Conservation (phyloP, 305 asterid genomes). For the Fraxinus velutina region DNA sequence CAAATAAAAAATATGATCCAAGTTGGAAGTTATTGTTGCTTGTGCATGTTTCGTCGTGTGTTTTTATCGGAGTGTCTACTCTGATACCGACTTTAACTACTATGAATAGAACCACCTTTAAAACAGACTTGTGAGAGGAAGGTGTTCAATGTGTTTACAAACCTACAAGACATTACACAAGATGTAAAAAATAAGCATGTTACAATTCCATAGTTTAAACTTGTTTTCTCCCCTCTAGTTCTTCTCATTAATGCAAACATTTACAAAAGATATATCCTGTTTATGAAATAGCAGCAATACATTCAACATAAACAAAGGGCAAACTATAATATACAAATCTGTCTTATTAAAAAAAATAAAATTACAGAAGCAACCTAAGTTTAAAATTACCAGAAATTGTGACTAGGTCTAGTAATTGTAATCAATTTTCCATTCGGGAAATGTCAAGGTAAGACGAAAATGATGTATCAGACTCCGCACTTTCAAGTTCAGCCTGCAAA, state of each 20-base stretch:
- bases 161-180: background rate
- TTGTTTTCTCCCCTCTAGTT: background rate
- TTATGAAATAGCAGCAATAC: background rate
- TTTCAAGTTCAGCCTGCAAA: constrained; percentile 65
- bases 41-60: background rate
- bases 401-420: constrained; percentile 29
- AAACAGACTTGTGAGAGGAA: background rate
- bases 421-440: constrained; percentile 38
- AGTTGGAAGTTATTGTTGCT: background rate
- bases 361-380: background rate
- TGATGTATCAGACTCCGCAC: constrained; percentile 34
- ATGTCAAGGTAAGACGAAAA: constrained; percentile 22
- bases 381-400: constrained; percentile 17
- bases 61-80: background rate
- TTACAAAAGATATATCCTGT: constrained; percentile 17
- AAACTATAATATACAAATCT: constrained; percentile 16
- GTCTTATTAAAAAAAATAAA: background rate
- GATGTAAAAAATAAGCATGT: background rate
- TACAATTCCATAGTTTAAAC: background rate
- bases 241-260: constrained; percentile 10
- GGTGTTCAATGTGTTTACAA: background rate
- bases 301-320: constrained; percentile 6
- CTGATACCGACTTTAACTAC: background rate
- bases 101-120: background rate
- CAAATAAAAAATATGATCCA: background rate